phyloP scores from a whole-genome alignment of 108 stramenopile species.

The Tribonema minus region DNA sequence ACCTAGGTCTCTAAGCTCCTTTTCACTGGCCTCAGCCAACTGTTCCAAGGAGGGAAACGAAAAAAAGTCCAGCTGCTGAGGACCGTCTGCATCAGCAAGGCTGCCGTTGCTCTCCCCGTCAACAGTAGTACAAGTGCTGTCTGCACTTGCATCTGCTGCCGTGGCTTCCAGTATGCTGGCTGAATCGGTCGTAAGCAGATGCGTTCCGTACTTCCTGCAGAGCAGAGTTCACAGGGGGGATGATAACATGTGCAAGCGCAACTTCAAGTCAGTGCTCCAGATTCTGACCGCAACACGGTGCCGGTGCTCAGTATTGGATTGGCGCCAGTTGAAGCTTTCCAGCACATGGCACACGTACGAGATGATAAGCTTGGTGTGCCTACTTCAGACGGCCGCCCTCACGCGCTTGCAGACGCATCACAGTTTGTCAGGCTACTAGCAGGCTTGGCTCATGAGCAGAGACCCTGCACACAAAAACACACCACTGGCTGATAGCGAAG shows the following conservation, averaged over 20 bases:
- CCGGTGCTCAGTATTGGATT: background rate
- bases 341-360: too few species aligned
- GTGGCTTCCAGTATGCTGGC: background rate
- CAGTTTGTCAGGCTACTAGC: too few species aligned
- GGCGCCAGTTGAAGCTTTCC: background rate
- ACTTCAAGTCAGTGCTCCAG: background rate
- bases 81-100: background rate
- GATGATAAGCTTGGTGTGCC: background rate
- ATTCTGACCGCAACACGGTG: background rate
- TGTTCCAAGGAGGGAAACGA: slow-evolving; percentile 20
- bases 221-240: background rate
- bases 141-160: background rate
- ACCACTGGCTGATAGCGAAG: too few species aligned
- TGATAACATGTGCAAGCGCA: background rate
- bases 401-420: too few species aligned
- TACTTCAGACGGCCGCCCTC: background rate
- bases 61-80: slow-evolving; percentile 3
- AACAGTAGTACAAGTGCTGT: background rate
- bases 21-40: slow-evolving; percentile 17
- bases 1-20: slow-evolving; percentile 24
- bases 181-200: background rate
- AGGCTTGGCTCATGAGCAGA: too few species aligned
- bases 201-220: background rate
- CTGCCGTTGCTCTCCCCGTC: background rate
- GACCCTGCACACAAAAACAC: too few species aligned